Conservation (phyloP, 768 basidiomycete species). For the Tricholoma flavovirens region DNA sequence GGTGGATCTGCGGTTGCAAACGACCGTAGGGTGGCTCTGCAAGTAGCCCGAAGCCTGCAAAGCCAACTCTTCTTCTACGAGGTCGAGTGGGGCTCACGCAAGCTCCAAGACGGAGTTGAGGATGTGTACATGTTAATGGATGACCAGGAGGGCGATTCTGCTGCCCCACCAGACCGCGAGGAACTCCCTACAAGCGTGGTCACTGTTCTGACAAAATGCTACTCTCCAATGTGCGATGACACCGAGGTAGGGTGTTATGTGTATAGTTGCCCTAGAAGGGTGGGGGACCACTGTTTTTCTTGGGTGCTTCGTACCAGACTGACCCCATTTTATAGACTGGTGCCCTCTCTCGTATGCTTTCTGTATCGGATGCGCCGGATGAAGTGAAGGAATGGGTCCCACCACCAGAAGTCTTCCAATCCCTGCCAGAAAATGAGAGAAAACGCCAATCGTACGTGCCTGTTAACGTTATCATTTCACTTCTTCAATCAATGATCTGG, state of each 20-base stretch:
- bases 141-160: slow-evolving; percentile 63
- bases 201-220: slow-evolving; percentile 84
- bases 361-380: slow-evolving; percentile 29
- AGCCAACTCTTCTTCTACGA: slow-evolving; percentile 94
- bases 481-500: not conserved
- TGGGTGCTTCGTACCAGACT: not conserved
- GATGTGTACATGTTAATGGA: slow-evolving; percentile 95
- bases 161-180: slow-evolving; percentile 40
- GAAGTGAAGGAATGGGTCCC: slow-evolving; percentile 46
- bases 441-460: slow-evolving; percentile 66
- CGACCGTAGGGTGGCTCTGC: slow-evolving; percentile 77
- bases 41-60: slow-evolving; percentile 85
- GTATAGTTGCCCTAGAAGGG: slow-evolving; percentile 71
- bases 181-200: slow-evolving; percentile 84
- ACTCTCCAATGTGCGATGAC: slow-evolving; percentile 66
- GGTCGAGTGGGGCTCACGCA: slow-evolving; percentile 88
- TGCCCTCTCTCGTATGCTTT: slow-evolving; percentile 22
- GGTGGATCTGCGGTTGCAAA: slow-evolving; percentile 55
- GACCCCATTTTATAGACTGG: slow-evolving; percentile 18
- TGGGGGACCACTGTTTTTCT: slow-evolving; percentile 16
- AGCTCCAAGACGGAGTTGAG: slow-evolving; percentile 84
- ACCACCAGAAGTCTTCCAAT: slow-evolving; percentile 33
- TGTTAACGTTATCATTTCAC: not conserved
- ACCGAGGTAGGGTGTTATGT: slow-evolving; percentile 77
- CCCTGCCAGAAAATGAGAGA: slow-evolving; percentile 69